phyloP scores from a whole-genome alignment of 176 grass and related monocot species.

The Triticum dicoccoides region DNA sequence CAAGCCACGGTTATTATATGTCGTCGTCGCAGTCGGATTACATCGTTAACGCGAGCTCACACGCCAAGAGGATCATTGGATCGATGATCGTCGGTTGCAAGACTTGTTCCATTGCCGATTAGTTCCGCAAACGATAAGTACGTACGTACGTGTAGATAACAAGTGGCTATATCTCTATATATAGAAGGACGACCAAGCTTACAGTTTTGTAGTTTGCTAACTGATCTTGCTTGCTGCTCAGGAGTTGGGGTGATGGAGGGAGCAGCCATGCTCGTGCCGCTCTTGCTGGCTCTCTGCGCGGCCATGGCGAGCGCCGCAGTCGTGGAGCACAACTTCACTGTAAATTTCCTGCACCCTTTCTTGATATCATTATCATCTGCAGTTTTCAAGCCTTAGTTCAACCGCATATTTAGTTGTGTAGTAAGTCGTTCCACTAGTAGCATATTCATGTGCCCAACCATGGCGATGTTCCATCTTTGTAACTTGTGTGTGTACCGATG shows the following conservation, averaged over 20 bases:
- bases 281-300: slow-evolving; percentile 9
- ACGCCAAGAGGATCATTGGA: neutral
- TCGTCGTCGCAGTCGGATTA: slow-evolving; percentile 4
- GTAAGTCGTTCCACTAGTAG: no score
- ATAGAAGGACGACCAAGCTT: neutral
- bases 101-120: neutral
- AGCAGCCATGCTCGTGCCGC: slow-evolving; percentile 1
- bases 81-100: neutral
- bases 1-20: neutral
- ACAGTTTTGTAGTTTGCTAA: neutral
- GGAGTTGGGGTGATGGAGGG: neutral
- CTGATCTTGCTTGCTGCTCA: neutral
- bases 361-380: no score
- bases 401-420: neutral
- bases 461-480: neutral
- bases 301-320: slow-evolving; percentile 4
- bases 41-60: neutral
- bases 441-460: neutral
- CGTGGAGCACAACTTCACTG: slow-evolving; percentile 39
- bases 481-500: neutral
- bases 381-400: no score
- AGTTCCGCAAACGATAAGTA: neutral
- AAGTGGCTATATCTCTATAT: neutral
- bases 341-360: neutral
- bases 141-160: neutral